Evolutionary conservation across 2,329 filamentous ascomycete genomes (phyloP).

Genomic region (Nothophoma quercina): DNA sequence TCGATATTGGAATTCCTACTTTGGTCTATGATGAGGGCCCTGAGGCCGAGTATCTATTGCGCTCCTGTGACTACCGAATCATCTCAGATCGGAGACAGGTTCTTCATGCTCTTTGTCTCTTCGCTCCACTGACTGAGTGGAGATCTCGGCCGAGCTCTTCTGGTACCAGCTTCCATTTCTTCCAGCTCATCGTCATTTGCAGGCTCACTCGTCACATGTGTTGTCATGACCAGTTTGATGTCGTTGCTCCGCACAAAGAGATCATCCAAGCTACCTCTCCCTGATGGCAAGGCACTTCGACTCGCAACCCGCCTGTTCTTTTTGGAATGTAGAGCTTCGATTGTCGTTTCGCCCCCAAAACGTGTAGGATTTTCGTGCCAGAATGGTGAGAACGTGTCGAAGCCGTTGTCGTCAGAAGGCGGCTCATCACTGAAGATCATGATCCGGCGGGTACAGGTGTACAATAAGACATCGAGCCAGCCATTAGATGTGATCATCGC

Average conservation of each 20-base stretch:
- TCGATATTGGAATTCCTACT: neutral
- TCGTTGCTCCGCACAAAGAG: slow-evolving; percentile 31
- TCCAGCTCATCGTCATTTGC: slow-evolving; percentile 44
- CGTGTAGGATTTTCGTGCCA: slow-evolving; percentile 43
- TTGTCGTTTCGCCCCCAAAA: slow-evolving; percentile 57
- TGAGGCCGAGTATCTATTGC: slow-evolving; percentile 8
- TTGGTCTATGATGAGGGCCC: too few relatives aligned
- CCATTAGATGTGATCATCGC: slow-evolving; percentile 66
- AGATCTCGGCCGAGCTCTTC: slow-evolving; percentile 34
- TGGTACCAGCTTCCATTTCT: slow-evolving; percentile 39
- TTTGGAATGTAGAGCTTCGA: slow-evolving; percentile 39
- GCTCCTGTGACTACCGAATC: neutral
- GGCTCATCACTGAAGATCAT: slow-evolving; percentile 61
- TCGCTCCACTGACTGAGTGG: slow-evolving; percentile 45
- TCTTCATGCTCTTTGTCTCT: slow-evolving; percentile 35
- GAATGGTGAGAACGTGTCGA: slow-evolving; percentile 47
- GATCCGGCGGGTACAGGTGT: slow-evolving; percentile 64
- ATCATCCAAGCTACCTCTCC: slow-evolving; percentile 35
- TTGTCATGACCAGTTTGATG: slow-evolving; percentile 48
- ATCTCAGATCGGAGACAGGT: slow-evolving; percentile 7
- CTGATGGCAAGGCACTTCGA: slow-evolving; percentile 25
- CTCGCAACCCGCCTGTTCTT: slow-evolving; percentile 21
- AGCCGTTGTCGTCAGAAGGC: slow-evolving; percentile 45
- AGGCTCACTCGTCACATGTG: slow-evolving; percentile 42
- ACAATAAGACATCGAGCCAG: slow-evolving; percentile 65